Percentiles rank a stretch among this genome's conserved stretches.
Evolutionary conservation across 2,329 filamentous ascomycete genomes (phyloP).

Genomic region (Ceratocystis colombiana): DNA sequence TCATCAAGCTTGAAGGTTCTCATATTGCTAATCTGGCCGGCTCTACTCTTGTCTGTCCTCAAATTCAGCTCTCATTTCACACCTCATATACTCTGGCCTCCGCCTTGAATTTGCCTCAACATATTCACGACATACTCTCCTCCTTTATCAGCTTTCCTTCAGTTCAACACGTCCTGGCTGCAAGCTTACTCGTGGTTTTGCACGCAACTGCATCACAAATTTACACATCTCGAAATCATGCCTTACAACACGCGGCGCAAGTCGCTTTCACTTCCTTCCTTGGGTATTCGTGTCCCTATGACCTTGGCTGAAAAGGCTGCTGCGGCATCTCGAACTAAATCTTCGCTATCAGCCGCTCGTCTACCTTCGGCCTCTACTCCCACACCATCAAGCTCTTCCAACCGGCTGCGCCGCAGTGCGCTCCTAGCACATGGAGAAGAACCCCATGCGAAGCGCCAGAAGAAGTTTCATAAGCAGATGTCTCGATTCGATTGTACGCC

Average conservation of each 20-base stretch:
- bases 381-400: constrained; percentile 29
- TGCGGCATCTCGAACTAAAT: constrained; percentile 31
- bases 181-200: constrained; percentile 24
- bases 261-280: constrained; percentile 80
- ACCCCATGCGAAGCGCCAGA: constrained; percentile 56
- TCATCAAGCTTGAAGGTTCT: too few relatives aligned
- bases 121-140: too few relatives aligned
- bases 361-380: constrained; percentile 28
- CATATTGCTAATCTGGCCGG: too few relatives aligned
- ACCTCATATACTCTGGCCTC: too few relatives aligned
- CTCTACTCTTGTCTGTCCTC: too few relatives aligned
- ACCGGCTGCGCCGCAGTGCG: constrained; percentile 27
- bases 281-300: constrained; percentile 80
- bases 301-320: constrained; percentile 50
- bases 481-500: constrained; percentile 60
- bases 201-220: constrained; percentile 25
- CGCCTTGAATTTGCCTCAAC: too few relatives aligned
- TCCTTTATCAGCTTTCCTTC: too few relatives aligned
- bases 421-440: constrained; percentile 29
- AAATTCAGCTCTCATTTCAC: too few relatives aligned
- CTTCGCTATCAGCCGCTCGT: background rate
- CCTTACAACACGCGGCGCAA: constrained; percentile 96
- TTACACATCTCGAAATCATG: constrained; percentile 42
- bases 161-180: background rate
- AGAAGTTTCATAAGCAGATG: constrained; percentile 11